Evolutionary conservation across 2,329 filamentous ascomycete species (phyloP).

Genomic region (Clarireedia paspali): DNA sequence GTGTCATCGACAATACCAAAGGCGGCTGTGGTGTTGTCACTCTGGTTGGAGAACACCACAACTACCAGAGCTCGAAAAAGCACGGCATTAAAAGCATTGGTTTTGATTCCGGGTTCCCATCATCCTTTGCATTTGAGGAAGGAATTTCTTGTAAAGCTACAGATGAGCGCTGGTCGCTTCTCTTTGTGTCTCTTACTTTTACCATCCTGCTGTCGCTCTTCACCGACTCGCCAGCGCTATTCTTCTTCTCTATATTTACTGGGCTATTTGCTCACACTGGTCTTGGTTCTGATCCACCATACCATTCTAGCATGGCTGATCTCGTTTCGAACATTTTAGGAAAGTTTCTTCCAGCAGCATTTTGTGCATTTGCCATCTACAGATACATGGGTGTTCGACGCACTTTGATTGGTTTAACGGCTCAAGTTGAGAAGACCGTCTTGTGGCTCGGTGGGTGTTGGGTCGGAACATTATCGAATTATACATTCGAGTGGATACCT

Average conservation of each 20-base stretch:
- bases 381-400: slow-evolving; percentile 71
- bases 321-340: slow-evolving; percentile 73
- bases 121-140: slow-evolving; percentile 69
- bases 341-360: slow-evolving; percentile 78
- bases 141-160: slow-evolving; percentile 59
- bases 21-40: slow-evolving; percentile 80
- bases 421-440: slow-evolving; percentile 83
- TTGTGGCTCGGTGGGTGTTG: slow-evolving; percentile 87
- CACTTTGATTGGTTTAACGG: slow-evolving; percentile 62
- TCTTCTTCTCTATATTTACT: slow-evolving; percentile 78
- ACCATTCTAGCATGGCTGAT: slow-evolving; percentile 55
- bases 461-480: slow-evolving; percentile 87
- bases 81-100: slow-evolving; percentile 68
- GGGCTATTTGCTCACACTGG: slow-evolving; percentile 86
- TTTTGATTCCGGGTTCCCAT: slow-evolving; percentile 86
- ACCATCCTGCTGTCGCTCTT: slow-evolving; percentile 73
- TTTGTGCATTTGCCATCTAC: slow-evolving; percentile 83
- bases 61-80: slow-evolving; percentile 56
- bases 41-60: slow-evolving; percentile 59
- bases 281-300: slow-evolving; percentile 80
- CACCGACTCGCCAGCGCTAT: slow-evolving; percentile 67
- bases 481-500: slow-evolving; percentile 90
- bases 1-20: slow-evolving; percentile 60
- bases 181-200: slow-evolving; percentile 75
- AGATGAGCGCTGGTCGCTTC: slow-evolving; percentile 77